phyloP scores from a whole-genome alignment of 2,329 filamentous ascomycete genomes.

The Beauveria asiatica region DNA sequence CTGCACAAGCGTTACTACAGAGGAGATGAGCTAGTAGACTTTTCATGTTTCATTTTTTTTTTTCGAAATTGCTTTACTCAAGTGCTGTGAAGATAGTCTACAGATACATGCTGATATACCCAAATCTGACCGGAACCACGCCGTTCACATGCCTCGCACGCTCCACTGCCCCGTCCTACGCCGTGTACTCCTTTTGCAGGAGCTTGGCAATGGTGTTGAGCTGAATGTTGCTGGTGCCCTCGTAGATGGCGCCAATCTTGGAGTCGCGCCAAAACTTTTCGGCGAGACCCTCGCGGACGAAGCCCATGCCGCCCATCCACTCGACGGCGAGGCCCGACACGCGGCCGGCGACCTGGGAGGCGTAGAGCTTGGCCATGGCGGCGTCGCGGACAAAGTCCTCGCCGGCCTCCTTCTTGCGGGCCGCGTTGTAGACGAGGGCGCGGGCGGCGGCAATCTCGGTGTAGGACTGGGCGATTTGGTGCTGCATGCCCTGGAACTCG shows the following conservation, averaged over 20 bases:
- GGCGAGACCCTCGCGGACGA: conserved; percentile 88
- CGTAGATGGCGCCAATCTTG: conserved; percentile 98
- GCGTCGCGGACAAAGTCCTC: conserved; percentile 93
- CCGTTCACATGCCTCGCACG: no score
- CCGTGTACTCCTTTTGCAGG: conserved; percentile 53
- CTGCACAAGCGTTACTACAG: no score
- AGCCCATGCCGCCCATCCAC: conserved; percentile 99
- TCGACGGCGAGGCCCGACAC: conserved; percentile 84
- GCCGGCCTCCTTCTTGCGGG: conserved; percentile 95
- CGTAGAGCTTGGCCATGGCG: conserved; percentile 95
- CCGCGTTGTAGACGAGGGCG: conserved; percentile 89
- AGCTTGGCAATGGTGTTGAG: conserved; percentile 57
- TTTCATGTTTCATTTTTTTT: neutral
- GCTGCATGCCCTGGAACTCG: conserved; percentile 98
- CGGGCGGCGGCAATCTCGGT: conserved; percentile 87
- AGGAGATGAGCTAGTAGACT: neutral
- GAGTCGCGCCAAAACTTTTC: conserved; percentile 98
- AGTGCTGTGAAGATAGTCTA: neutral
- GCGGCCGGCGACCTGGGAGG: conserved; percentile 82
- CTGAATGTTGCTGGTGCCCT: conserved; percentile 73
- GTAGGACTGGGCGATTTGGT: conserved; percentile 94
- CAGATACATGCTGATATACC: neutral
- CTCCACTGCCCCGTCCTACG: conserved; percentile 15
- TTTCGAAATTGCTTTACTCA: no score
- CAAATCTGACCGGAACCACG: neutral